Percentiles rank a stretch among this genome's conserved stretches.
Evolutionary conservation across 768 basidiomycete genomes (phyloP).

Genomic region (Gloeophyllum trabeum): DNA sequence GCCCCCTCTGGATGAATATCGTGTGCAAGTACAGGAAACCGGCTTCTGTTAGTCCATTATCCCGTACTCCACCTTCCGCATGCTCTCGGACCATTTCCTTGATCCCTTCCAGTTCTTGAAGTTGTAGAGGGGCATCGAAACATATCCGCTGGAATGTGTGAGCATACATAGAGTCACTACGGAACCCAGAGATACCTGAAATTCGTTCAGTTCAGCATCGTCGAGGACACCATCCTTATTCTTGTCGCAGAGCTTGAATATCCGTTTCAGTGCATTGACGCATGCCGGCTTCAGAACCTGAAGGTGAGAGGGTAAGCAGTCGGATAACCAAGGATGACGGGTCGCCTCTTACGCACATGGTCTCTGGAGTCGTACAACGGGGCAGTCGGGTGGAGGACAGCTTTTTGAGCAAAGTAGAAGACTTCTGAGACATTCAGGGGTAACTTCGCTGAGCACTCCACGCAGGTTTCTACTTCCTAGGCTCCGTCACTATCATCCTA

Average conservation of each 20-base stretch:
- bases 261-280: constrained; percentile 74
- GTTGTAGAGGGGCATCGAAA: constrained; percentile 86
- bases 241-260: constrained; percentile 93
- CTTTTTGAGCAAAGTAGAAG: constrained; percentile 97
- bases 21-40: constrained; percentile 95
- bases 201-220: constrained; percentile 87
- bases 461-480: constrained; percentile 97
- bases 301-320: constrained; percentile 2
- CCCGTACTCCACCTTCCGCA: constrained; percentile 62
- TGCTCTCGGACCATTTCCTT: constrained; percentile 81
- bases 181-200: constrained; percentile 54
- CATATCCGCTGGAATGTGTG: constrained; percentile 64
- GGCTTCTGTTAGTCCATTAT: constrained; percentile 78
- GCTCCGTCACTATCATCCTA: constrained; percentile 1
- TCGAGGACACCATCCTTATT: constrained; percentile 93
- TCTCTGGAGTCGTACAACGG: constrained; percentile 95
- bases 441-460: constrained; percentile 90
- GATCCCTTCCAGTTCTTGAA: constrained; percentile 94
- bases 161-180: not conserved
- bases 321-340: not conserved
- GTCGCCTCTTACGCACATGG: constrained; percentile 47
- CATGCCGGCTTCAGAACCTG: constrained; percentile 91
- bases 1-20: constrained; percentile 90
- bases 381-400: constrained; percentile 92
- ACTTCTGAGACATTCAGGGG: constrained; percentile 93